These are phyloP conservation scores for Incumbomyces delicatus DNA, from an alignment of 2,329 filamentous ascomycete species.

Conservation along the genomic window DNA sequence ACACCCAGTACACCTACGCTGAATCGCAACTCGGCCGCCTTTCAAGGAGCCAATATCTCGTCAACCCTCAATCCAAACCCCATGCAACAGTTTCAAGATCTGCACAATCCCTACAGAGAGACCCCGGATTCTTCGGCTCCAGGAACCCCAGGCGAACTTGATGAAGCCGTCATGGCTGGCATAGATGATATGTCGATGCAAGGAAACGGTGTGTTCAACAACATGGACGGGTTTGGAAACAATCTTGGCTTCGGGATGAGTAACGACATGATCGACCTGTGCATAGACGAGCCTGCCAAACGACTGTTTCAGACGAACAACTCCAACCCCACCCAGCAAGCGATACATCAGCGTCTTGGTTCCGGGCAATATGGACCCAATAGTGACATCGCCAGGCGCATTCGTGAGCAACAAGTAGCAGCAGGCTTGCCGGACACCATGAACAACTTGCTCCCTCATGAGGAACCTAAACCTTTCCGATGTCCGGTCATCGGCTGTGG, in stretches of 20 bases:
- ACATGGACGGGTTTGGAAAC: conserved; percentile 24
- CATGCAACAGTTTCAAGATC: conserved; percentile 48
- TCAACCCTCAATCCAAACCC: conserved; percentile 80
- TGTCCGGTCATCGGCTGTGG: conserved; percentile 94
- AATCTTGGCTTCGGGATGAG: conserved; percentile 35
- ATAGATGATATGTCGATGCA: conserved; percentile 54
- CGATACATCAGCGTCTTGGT: conserved; percentile 54
- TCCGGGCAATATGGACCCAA: conserved; percentile 66
- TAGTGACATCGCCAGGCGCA: conserved; percentile 60
- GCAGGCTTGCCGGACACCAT: conserved; percentile 44
- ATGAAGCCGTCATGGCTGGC: conserved; percentile 59
- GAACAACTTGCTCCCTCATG: conserved; percentile 46
- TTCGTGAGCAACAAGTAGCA: conserved; percentile 55
- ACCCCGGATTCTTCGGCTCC: conserved; percentile 60
- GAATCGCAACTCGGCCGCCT: conserved; percentile 42
- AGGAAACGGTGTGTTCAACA: conserved; percentile 32
- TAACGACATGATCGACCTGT: conserved; percentile 49
- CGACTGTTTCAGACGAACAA: conserved; percentile 80
- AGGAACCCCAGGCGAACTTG: conserved; percentile 62
- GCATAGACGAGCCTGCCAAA: conserved; percentile 91
- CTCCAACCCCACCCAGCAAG: conserved; percentile 50
- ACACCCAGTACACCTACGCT: conserved; percentile 77
- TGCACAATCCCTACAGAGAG: conserved; percentile 36
- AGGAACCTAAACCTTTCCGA: conserved; percentile 95
- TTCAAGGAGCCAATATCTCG: conserved; percentile 89